Base-by-base conservation (phyloP, 2,329 filamentous ascomycete species). In the Diaporthe batatas region DNA sequence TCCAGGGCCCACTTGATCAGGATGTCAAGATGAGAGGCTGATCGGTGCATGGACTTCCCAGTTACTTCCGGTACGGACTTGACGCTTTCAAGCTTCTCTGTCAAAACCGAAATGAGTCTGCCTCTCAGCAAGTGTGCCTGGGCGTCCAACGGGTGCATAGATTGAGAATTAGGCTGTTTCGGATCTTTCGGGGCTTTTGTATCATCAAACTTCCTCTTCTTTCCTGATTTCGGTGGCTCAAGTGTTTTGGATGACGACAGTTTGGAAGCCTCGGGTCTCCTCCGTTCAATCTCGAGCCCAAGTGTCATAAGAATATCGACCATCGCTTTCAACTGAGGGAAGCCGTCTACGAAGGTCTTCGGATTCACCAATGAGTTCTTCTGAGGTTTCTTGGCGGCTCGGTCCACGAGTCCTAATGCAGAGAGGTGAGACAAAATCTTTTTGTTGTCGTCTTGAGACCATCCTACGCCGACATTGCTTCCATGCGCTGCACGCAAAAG, bases 361-460 rank as follows among this genome's bases (percentile, higher is more conserved):
- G 62, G 47, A 21, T 67, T 67, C n/a, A 67, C 47, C 62, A 67
- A n/a, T 21, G 21, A 4, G 44, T 10, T 23, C 42, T 65, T 67
- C 6, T 6, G n/a, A 29, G 47, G 14, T 21, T 23, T 12, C 5
- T 36, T 29, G 32, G 32, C 47, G 21, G 32, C 32, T 21, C 23
- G 21, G 34, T 53, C n/a, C 14, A 39, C 5, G 36, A n/a, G 6
- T 23, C 25, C 7, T n/a, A n/a, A 21, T 49, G 44, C 44, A 18
- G 44, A 67, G 0, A 67, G 47, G 32, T 53, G 16, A 2, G 11
- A 8, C 62, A 39, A 14, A 39, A 67, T 25, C 2, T 16, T 7
- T 6, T 5, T 29, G 32, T 67, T 67, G 5, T 53, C 44, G n/a
- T 39, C 29, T 25, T 53, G 44, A 14, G 62, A 67, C 62, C 47